A percentile compares a stretch with the other conserved stretches of the same genome.
Conservation (phyloP, 768 basidiomycete genomes). For the Neoboletus magnificus region DNA sequence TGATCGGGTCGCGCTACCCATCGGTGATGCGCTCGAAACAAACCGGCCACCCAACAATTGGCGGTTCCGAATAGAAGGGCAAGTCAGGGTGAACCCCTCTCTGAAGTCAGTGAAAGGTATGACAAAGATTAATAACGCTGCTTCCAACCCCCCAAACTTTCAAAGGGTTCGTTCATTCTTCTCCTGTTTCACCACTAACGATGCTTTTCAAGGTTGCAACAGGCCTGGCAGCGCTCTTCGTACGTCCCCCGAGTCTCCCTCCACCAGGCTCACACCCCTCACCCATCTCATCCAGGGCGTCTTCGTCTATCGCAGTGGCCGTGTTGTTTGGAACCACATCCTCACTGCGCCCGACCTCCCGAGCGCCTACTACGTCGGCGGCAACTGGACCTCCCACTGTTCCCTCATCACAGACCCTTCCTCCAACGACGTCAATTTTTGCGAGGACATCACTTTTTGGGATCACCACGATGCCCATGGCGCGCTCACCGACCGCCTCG, state of each 20-base stretch:
- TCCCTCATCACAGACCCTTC: slow-evolving; percentile 34
- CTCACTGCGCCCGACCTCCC: slow-evolving; percentile 45
- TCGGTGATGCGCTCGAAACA: too few species aligned
- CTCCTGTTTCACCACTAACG: background rate
- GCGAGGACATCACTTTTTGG: slow-evolving; percentile 70
- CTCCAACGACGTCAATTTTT: slow-evolving; percentile 39
- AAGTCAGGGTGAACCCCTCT: too few species aligned
- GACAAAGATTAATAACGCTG: too few species aligned
- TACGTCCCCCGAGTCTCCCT: slow-evolving; percentile 1
- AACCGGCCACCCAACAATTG: too few species aligned
- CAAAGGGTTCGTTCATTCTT: background rate
- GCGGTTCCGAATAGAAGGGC: too few species aligned
- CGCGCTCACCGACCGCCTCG: slow-evolving; percentile 39
- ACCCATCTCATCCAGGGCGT: slow-evolving; percentile 33
- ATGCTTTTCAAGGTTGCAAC: slow-evolving; percentile 16
- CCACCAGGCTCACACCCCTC: background rate
- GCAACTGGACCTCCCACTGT: slow-evolving; percentile 49
- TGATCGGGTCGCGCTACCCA: too few species aligned
- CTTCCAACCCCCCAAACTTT: background rate
- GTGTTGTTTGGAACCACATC: slow-evolving; percentile 39
- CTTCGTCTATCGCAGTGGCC: slow-evolving; percentile 44
- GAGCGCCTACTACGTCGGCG: slow-evolving; percentile 47
- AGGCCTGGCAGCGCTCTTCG: slow-evolving; percentile 6
- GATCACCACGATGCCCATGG: slow-evolving; percentile 45
- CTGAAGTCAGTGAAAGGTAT: too few species aligned